A percentile compares a stretch with the other conserved stretches of the same genome.
phyloP scores from a whole-genome alignment of 1,284 basidiomycete genomes.

The Vanrija sp. region DNA sequence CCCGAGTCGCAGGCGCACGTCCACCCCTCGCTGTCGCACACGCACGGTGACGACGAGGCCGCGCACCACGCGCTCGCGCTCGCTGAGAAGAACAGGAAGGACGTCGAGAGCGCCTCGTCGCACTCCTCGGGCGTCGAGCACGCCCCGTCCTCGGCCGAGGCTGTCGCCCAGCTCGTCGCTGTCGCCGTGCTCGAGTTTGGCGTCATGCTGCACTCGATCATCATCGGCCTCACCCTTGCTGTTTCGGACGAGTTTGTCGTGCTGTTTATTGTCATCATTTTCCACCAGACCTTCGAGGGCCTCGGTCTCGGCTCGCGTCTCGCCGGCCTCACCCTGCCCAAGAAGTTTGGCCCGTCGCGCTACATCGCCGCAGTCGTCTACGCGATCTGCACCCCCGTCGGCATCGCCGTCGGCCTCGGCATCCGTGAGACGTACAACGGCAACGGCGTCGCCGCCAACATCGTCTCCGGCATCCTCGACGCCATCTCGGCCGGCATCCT shows the following conservation, averaged over 20 bases:
- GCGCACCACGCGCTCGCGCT: background rate
- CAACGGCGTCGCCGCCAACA: slow-evolving; percentile 64
- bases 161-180: slow-evolving; percentile 69
- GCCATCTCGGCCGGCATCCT: slow-evolving; percentile 82
- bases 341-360: slow-evolving; percentile 60
- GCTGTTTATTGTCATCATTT: slow-evolving; percentile 85
- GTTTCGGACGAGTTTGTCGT: slow-evolving; percentile 75
- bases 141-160: slow-evolving; percentile 28
- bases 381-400: slow-evolving; percentile 64
- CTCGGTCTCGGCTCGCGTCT: slow-evolving; percentile 78
- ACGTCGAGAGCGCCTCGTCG: slow-evolving; percentile 5
- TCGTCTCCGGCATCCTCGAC: slow-evolving; percentile 80
- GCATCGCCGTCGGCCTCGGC: slow-evolving; percentile 74
- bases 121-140: slow-evolving; percentile 19
- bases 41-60: background rate
- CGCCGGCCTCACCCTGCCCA: slow-evolving; percentile 66
- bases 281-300: slow-evolving; percentile 87
- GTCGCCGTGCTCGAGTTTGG: slow-evolving; percentile 63
- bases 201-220: slow-evolving; percentile 76
- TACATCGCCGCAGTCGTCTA: slow-evolving; percentile 65
- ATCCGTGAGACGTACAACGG: slow-evolving; percentile 79
- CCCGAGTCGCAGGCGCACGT: slow-evolving; percentile 24
- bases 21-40: slow-evolving; percentile 10
- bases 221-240: slow-evolving; percentile 91
- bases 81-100: slow-evolving; percentile 16